Percentiles rank a stretch among this genome's conserved stretches.
phyloP scores from a whole-genome alignment of 2,329 filamentous ascomycete genomes.

The Monascus ruber region DNA sequence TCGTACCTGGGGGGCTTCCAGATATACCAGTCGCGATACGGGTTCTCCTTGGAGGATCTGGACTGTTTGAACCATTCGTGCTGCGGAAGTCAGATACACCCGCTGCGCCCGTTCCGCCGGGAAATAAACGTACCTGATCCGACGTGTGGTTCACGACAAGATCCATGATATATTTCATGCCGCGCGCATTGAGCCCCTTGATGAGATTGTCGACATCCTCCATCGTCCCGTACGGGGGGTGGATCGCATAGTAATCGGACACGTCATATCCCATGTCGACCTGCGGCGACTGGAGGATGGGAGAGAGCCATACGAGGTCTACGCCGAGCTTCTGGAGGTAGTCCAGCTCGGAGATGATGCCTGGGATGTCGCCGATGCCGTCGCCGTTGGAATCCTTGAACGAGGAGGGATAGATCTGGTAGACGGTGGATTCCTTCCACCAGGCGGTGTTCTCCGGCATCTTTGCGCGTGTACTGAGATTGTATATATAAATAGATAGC shows the following conservation, averaged over 20 bases:
- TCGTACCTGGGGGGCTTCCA: conserved; percentile 43
- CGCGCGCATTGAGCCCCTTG: conserved; percentile 46
- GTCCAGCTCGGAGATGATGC: conserved; percentile 53
- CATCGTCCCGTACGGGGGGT: conserved; percentile 55
- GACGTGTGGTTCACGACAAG: conserved; percentile 70
- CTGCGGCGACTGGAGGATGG: conserved; percentile 42
- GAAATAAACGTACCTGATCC: conserved; percentile 32
- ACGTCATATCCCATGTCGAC: conserved; percentile 46
- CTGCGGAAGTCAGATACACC: neutral
- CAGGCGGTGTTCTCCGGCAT: conserved; percentile 23
- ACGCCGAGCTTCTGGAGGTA: conserved; percentile 52
- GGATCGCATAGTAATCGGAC: conserved; percentile 53
- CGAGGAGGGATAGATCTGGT: conserved; percentile 50
- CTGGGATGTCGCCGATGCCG: conserved; percentile 55
- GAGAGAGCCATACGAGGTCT: conserved; percentile 48
- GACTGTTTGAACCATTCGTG: conserved; percentile 63
- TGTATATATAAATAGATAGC: no score
- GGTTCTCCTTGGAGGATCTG: conserved; percentile 47
- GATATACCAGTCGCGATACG: conserved; percentile 61
- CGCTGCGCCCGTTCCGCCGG: no score
- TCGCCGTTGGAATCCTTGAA: conserved; percentile 41
- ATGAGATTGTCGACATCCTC: conserved; percentile 55
- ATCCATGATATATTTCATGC: conserved; percentile 62
- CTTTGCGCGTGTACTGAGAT: no score
- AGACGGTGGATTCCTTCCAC: conserved; percentile 49